These are phyloP conservation scores for Petunia hybrid DNA, from an alignment of 305 asterid genomes.

Conservation along the genomic window DNA sequence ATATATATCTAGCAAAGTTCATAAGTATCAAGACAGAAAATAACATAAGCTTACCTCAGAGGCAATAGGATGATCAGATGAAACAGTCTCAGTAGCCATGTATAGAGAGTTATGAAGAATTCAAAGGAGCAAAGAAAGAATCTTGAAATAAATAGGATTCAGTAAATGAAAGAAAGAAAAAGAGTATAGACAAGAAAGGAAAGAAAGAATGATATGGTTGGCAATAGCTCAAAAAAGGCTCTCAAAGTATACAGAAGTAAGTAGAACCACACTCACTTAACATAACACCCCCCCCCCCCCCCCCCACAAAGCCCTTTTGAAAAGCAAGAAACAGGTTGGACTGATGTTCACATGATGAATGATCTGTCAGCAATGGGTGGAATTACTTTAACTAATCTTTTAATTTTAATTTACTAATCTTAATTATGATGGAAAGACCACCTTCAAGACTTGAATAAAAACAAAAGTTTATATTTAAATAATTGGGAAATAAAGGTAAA, in stretches of 20 bases:
- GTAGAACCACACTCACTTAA: conserved; percentile 45
- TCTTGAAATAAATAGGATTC: conserved; percentile 1
- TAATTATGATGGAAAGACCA: conserved; percentile 15
- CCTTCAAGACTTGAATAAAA: not conserved
- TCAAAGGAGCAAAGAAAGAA: conserved; percentile 10
- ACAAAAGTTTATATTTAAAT: not conserved
- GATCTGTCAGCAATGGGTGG: conserved; percentile 69
- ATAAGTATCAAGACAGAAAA: not conserved
- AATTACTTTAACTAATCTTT: conserved; percentile 43
- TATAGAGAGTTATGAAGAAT: conserved; percentile 35
- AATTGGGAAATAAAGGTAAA: not conserved
- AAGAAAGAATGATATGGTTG: conserved; percentile 72
- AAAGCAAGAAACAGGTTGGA: conserved; percentile 35
- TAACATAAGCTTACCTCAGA: conserved; percentile 49
- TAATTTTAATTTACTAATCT: conserved; percentile 22
- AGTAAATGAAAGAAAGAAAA: conserved; percentile 24
- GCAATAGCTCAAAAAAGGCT: conserved; percentile 55
- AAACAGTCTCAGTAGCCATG: conserved; percentile 77
- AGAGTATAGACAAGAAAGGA: conserved; percentile 43
- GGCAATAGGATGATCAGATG: conserved; percentile 54
- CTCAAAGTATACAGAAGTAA: conserved; percentile 50
- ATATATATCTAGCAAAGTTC: not conserved
- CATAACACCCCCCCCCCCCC: not conserved
- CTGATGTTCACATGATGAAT: conserved; percentile 64
- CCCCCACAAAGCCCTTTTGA: conserved; percentile 26